Evolutionary conservation across 2,329 filamentous ascomycete genomes (phyloP), one percentile per base, ranked within the genome.

Genomic region (Claviceps sp.): DNA sequence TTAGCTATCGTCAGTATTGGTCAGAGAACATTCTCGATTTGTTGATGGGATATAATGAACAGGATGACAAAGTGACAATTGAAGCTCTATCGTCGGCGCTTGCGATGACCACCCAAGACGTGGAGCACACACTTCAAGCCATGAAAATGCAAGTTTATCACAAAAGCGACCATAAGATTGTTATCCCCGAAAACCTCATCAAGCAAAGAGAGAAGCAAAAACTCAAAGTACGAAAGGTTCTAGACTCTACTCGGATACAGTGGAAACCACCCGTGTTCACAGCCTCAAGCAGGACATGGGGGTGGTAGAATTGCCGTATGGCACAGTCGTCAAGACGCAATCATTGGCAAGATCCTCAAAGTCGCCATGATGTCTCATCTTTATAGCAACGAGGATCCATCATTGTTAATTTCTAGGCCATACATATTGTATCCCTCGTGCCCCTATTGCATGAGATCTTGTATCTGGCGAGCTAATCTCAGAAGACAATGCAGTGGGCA

Each of bases 211-310:
- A 89, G 59, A 94, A 89, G 70, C 81, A 87, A 58, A 89, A 85
- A 69, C 65, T 79, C 50, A 96, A 94, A 69, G 81, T 84, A 54
- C 84, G 84, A 66, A 77, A 85, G 51, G 70, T 78, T 45, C 90
- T 98, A 57, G 86, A 95, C 55, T 76, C 90, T 0, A 77, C 81
- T 20, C 78, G 79, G 61, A 81, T 98, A 53, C 85, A 89, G 62
- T 98, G 93, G 93, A 97, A 95, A 68, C 91, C 93, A 11, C 93
- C 93, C 0, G 87, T 96, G 0, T 97, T 97, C 63, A 90, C 85
- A 26, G 90, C 91, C 1, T 87, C 86, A 14, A 87, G 82, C 59
- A 78, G 91, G 60, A 97, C 91, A 13, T 97, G 93, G 93, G 94
- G 90, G 55, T 97, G 91, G 91, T 96, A 72, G 30, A 46, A 16